phyloP scores from a whole-genome alignment of 2,329 filamentous ascomycete genomes.

The Alternaria dauci region DNA sequence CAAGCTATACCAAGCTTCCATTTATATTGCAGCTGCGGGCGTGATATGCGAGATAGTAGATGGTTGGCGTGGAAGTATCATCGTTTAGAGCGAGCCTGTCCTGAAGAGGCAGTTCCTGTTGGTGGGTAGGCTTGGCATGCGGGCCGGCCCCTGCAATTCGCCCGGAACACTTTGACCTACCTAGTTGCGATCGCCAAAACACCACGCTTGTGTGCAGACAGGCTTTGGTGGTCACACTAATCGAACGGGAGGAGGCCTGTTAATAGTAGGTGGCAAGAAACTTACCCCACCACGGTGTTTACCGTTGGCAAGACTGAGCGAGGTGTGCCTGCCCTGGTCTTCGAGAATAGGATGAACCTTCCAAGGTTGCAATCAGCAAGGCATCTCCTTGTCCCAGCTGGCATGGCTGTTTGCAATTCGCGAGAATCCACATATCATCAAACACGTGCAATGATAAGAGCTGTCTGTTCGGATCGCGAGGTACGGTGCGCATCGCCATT shows the following conservation, averaged over 20 bases:
- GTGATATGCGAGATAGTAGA: background rate
- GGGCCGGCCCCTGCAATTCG: background rate
- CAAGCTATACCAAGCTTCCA: background rate
- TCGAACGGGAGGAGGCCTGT: background rate
- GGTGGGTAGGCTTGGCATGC: conserved; percentile 1
- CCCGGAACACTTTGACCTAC: background rate
- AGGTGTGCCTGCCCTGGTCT: background rate
- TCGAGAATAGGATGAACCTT: background rate
- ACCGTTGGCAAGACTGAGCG: background rate
- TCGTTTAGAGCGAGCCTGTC: background rate
- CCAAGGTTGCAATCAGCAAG: background rate
- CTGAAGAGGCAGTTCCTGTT: conserved; percentile 1
- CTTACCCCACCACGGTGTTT: background rate
- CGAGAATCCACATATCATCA: background rate
- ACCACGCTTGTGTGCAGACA: background rate
- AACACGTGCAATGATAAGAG: background rate
- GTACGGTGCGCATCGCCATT: background rate
- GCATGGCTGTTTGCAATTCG: background rate
- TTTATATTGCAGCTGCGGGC: background rate
- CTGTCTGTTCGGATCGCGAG: background rate
- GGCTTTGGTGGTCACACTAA: background rate
- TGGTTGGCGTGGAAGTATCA: conserved; percentile 2
- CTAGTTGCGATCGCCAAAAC: conserved; percentile 2
- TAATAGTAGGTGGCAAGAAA: conserved; percentile 1
- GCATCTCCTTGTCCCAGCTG: background rate